Base-by-base conservation (phyloP, 2,329 filamentous ascomycete species). In the Curvularia sp. region DNA sequence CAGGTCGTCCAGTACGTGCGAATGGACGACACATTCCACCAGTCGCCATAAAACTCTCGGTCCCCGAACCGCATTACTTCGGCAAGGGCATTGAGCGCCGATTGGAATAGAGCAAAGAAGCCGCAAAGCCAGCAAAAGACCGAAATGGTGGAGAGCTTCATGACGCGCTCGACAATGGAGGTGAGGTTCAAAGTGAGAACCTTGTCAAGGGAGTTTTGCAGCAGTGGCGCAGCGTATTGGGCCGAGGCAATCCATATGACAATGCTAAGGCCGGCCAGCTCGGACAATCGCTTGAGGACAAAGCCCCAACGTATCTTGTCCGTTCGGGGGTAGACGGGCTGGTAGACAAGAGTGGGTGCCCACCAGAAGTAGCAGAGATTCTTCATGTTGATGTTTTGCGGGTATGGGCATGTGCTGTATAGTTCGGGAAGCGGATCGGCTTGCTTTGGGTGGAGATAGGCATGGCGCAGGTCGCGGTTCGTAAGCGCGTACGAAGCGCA, bases 331-430 rank as follows among this genome's bases (percentile, higher is more conserved):
- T 99, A 99, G 13, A 95, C 92, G 1, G 95, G 95, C 80, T 99
- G 95, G 76, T 99, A 99, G 43, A 98, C 90, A 51, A 99, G 84
- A 0, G 95, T 99, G 0, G 95, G 95, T 0, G 94, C 95, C 88
- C 93, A 94, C 94, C 95, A 98, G 77, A 99, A 99, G 79, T 98
- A 99, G 57, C 86, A 87, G 25, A 99, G 81, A 74, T 98, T 99
- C 49, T 83, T 80, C 66, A 97, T 84, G 3, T 93, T 96, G 77
- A 99, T 91, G 77, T 98, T 99, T 47, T 86, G 79, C 0, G 95
- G 95, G 74, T 99, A 99, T 0, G 94, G 91, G 70, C 93, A 96
- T 53, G 86, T 74, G 12, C 84, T 82, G 80, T 98, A 99, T 23
- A 98, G 82, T 36, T 91, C 88, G 0, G 95, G 95, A 3, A 97